Evolutionary conservation across 1,139 yeast genomes (phyloP).

Genomic region (Saccharomyces hybrid): DNA sequence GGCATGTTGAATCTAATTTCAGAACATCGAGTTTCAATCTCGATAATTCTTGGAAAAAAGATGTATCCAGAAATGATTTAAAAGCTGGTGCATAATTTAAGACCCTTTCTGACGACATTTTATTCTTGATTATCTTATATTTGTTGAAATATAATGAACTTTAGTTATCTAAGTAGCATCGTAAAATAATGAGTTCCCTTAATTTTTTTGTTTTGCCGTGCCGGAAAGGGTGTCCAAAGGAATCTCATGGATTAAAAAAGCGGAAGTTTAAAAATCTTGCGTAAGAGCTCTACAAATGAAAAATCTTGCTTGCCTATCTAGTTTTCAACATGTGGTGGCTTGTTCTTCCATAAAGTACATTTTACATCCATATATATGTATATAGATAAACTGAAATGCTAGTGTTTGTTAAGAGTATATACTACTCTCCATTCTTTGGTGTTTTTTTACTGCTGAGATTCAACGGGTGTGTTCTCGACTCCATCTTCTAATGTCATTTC

Average conservation of each 20-base stretch:
- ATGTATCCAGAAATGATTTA: constrained; percentile 72
- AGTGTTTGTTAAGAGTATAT: not conserved
- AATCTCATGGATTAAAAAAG: not conserved
- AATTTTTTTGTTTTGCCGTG: not conserved
- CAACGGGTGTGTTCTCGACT: constrained; percentile 7
- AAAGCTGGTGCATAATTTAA: constrained; percentile 45
- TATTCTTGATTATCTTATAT: constrained; percentile 1
- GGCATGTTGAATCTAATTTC: constrained; percentile 29
- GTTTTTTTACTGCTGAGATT: not conserved
- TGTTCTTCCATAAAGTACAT: not conserved
- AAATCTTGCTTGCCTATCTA: not conserved
- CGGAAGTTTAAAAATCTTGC: not conserved
- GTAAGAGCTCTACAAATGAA: not conserved
- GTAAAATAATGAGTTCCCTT: not conserved
- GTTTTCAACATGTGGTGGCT: not conserved
- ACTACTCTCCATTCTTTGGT: not conserved
- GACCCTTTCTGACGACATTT: constrained; percentile 2
- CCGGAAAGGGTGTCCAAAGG: not conserved
- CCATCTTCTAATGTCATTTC: constrained; percentile 70
- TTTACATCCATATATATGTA: not conserved
- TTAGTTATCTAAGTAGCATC: not conserved
- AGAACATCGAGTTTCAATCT: constrained; percentile 29
- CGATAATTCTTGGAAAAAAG: constrained; percentile 70
- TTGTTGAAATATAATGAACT: not conserved
- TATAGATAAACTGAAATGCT: not conserved